Conservation (phyloP, 208 protist species). For the Leishmania mexicana region DNA sequence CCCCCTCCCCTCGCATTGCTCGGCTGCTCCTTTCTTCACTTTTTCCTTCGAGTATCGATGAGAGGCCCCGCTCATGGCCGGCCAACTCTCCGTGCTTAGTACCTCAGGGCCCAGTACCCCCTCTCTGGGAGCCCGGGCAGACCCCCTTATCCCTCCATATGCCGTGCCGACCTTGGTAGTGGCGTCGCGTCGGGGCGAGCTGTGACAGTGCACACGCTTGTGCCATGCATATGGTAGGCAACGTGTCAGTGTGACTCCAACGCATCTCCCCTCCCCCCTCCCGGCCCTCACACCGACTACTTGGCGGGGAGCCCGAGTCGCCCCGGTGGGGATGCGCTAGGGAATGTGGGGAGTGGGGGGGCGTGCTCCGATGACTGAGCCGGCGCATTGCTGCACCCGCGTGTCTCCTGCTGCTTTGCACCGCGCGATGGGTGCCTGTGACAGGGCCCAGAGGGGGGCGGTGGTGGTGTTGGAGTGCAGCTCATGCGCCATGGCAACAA, state of each 20-base stretch:
- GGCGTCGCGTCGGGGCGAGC: not conserved
- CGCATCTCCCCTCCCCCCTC: not conserved
- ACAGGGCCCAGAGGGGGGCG: not conserved
- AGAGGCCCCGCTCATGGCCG: not conserved
- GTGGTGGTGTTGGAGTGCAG: not conserved
- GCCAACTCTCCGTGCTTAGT: not conserved
- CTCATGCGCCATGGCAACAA: not conserved
- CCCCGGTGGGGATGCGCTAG: not conserved
- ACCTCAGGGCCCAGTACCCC: not conserved
- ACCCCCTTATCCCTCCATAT: not conserved
- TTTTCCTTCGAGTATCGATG: not conserved
- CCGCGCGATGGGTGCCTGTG: slow-evolving; percentile 2
- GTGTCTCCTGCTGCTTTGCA: not conserved
- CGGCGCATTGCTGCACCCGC: not conserved
- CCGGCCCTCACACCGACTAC: not conserved
- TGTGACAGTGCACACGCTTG: too few relatives aligned
- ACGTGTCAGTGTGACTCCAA: not conserved
- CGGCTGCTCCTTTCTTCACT: not conserved
- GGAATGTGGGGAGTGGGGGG: too few relatives aligned
- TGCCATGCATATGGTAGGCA: too few relatives aligned
- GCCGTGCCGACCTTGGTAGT: not conserved
- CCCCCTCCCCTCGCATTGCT: not conserved
- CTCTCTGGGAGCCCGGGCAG: not conserved
- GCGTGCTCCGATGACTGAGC: not conserved
- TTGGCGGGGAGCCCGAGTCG: not conserved